These are phyloP conservation scores for Pistacia integerrima DNA, from an alignment of 345 rosid genomes.

Conservation along the genomic window DNA sequence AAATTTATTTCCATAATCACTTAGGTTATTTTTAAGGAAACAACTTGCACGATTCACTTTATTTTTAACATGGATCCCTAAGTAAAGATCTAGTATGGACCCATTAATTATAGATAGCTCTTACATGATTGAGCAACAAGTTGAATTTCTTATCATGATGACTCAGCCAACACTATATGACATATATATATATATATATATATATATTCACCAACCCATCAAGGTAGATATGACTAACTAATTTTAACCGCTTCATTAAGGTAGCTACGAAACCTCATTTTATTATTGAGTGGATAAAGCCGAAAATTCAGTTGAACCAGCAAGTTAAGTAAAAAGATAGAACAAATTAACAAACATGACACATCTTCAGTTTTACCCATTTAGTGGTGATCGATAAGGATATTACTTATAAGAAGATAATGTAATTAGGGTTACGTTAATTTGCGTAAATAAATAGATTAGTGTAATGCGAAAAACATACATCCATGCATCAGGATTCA, in stretches of 20 bases:
- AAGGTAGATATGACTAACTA: not conserved
- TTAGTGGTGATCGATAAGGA: no score
- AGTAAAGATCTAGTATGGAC: not conserved
- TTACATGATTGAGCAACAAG: not conserved
- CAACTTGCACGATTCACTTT: not conserved
- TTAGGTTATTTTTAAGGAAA: not conserved
- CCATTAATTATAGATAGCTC: not conserved
- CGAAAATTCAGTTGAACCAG: not conserved
- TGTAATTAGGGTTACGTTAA: no score
- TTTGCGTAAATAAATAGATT: no score
- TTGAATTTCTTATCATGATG: not conserved
- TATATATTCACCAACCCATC: not conserved
- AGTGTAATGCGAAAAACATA: not conserved
- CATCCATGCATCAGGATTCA: not conserved
- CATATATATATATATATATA: not conserved
- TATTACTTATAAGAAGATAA: no score
- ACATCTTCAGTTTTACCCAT: no score
- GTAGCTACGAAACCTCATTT: not conserved
- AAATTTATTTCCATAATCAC: not conserved
- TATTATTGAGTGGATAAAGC: no score
- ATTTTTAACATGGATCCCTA: not conserved
- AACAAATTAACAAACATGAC: not conserved
- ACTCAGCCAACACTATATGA: not conserved
- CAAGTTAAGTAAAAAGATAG: not conserved
- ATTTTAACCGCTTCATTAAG: not conserved